phyloP scores from a whole-genome alignment of 139 green algal genomes.

The Dunaliella primolecta region DNA sequence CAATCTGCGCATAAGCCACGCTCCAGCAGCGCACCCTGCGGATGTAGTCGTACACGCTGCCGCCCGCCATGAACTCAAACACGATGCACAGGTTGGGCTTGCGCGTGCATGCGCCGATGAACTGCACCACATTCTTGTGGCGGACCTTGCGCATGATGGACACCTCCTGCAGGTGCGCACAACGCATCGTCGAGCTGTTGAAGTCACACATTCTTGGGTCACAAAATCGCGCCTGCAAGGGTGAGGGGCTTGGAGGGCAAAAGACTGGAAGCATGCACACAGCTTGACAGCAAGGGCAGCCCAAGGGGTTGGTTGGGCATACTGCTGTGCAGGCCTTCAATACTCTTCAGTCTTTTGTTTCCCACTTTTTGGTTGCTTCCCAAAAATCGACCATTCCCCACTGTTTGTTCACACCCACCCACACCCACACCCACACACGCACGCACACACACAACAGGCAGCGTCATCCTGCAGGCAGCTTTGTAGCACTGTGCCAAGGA shows the following conservation, averaged over 20 bases:
- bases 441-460: too few species aligned
- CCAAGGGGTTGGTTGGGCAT: too few species aligned
- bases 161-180: slow-evolving; percentile 37
- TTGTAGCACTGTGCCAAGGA: too few species aligned
- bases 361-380: too few species aligned
- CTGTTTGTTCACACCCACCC: not conserved
- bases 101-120: slow-evolving; percentile 96
- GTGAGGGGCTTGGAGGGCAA: not conserved
- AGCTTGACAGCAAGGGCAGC: too few species aligned
- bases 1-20: too few species aligned
- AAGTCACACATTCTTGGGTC: too few species aligned
- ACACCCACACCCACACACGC: not conserved
- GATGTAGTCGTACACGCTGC: slow-evolving; percentile 93
- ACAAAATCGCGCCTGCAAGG: not conserved
- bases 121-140: slow-evolving; percentile 98
- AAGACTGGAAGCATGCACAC: too few species aligned
- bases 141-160: slow-evolving; percentile 78
- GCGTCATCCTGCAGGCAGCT: too few species aligned
- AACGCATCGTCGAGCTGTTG: not conserved
- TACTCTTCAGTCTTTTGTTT: too few species aligned
- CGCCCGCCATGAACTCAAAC: slow-evolving; percentile 97
- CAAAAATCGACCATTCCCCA: too few species aligned
- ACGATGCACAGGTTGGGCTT: slow-evolving; percentile 98
- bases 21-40: slow-evolving; percentile 59
- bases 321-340: too few species aligned